Evolutionary conservation across 139 green algal genomes (phyloP), one percentile per base, ranked within the genome.

Genomic region (Auxenochlorella pyrenoidosa): DNA sequence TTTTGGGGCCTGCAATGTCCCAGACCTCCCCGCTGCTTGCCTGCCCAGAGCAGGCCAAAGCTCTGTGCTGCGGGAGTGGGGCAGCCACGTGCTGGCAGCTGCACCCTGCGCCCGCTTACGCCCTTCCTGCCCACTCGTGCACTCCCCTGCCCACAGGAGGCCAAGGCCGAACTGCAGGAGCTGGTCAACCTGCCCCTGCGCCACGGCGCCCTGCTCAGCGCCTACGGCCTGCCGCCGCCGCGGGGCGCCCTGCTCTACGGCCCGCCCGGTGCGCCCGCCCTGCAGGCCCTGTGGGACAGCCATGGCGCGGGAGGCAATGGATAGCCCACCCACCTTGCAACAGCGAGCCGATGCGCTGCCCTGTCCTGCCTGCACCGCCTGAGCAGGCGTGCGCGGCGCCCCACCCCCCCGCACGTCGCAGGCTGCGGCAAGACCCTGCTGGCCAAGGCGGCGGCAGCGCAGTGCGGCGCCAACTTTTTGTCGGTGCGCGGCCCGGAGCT

Each of bases 401-500:
- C 54, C 54, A 4, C 15, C 54, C 54, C 54, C 54, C 54, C 12
- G 18, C n/a, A n/a, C n/a, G n/a, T n/a, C 13, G 54, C 54, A 63
- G 97, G 97, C 60, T 99, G 97, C 43, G 97, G 97, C 73, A 99
- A 99, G 93, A 99, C 97, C 19, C 94, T 99, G 83, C 91, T 99
- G 75, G 97, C 96, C 89, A 98, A 98, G 92, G 97, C 97, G 16
- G 90, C 85, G 0, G 89, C 88, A 1, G 28, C 51, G 34, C 26
- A 58, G 38, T 88, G 84, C 75, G 90, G 89, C 41, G 91, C 91
- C 58, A 93, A 93, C 75, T 94, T 94, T 41, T 60, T 94, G 66
- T 86, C 84, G 24, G 78, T 93, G 30, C 75, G 79, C 19, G 92
- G 91, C 30, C 91, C 91, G 0, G 91, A 94, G 87, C 85, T 92